phyloP scores from a whole-genome alignment of 257 asterid species.

The Dorcoceras hygrometricum region DNA sequence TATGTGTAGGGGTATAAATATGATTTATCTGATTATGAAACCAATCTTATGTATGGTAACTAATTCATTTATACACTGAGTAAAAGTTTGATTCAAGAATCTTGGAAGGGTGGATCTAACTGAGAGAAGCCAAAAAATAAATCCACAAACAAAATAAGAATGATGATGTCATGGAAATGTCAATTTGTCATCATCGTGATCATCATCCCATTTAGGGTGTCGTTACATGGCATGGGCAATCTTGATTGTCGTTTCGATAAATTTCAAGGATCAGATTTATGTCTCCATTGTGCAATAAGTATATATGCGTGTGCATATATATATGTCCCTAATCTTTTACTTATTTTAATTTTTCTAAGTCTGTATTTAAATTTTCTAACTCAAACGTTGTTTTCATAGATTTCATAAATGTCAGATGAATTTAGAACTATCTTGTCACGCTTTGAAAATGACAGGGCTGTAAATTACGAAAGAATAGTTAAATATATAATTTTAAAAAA shows the following conservation, averaged over 20 bases:
- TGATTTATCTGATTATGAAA: too few species aligned
- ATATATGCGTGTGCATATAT: background rate
- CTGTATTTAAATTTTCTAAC: slow-evolving; percentile 32
- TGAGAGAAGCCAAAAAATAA: slow-evolving; percentile 27
- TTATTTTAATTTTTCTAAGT: slow-evolving; percentile 32
- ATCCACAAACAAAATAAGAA: slow-evolving; percentile 11
- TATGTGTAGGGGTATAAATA: too few species aligned
- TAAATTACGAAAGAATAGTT: slow-evolving; percentile 10
- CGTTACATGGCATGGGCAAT: slow-evolving; percentile 41
- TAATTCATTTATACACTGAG: background rate
- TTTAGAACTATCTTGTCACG: slow-evolving; percentile 34
- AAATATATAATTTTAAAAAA: too few species aligned
- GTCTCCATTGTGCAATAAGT: slow-evolving; percentile 24
- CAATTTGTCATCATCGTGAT: slow-evolving; percentile 57
- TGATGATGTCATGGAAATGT: slow-evolving; percentile 56
- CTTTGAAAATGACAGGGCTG: slow-evolving; percentile 30
- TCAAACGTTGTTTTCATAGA: slow-evolving; percentile 32
- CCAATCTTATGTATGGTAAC: background rate
- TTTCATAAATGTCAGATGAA: slow-evolving; percentile 41
- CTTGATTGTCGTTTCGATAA: slow-evolving; percentile 35
- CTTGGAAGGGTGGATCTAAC: slow-evolving; percentile 18
- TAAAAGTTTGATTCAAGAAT: slow-evolving; percentile 1
- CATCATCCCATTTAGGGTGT: slow-evolving; percentile 34
- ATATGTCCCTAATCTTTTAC: slow-evolving; percentile 26
- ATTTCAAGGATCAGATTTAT: slow-evolving; percentile 14